phyloP scores from a whole-genome alignment of 208 protist genomes.

The Crithidia mellificae region DNA sequence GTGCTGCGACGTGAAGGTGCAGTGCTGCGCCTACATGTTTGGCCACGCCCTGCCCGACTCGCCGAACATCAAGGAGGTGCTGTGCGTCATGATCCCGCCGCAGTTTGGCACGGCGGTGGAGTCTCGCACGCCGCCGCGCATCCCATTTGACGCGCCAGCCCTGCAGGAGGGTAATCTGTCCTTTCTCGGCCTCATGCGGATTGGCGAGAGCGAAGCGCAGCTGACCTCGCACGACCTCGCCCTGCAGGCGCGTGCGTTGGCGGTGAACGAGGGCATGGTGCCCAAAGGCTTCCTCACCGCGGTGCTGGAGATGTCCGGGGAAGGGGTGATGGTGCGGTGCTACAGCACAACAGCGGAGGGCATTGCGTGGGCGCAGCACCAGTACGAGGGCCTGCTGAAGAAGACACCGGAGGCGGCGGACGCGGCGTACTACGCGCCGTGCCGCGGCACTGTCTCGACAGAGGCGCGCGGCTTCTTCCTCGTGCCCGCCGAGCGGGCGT shows the following conservation, averaged over 20 bases:
- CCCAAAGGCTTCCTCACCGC: conserved; percentile 38
- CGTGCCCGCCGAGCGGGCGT: conserved; percentile 65
- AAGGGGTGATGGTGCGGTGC: conserved; percentile 73
- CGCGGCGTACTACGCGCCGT: conserved; percentile 50
- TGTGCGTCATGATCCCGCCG: conserved; percentile 85
- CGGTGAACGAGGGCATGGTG: conserved; percentile 63
- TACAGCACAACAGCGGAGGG: conserved; percentile 82
- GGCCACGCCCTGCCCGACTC: conserved; percentile 81
- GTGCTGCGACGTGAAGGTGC: conserved; percentile 82
- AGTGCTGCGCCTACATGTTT: conserved; percentile 85
- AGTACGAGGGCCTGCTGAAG: conserved; percentile 58
- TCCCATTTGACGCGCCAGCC: conserved; percentile 63
- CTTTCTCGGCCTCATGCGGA: conserved; percentile 77
- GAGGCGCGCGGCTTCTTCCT: conserved; percentile 80
- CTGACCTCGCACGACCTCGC: conserved; percentile 83
- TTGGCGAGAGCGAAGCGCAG: conserved; percentile 64
- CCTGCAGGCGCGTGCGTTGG: conserved; percentile 72
- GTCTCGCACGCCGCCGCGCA: conserved; percentile 58
- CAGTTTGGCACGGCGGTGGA: conserved; percentile 76
- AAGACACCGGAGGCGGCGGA: conserved; percentile 55
- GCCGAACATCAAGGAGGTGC: conserved; percentile 87
- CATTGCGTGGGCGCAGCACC: conserved; percentile 68
- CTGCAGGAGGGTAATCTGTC: conserved; percentile 74
- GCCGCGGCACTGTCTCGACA: conserved; percentile 64
- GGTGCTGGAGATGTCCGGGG: conserved; percentile 62